Evolutionary conservation across 176 grass and related monocot genomes (phyloP).

Genomic region (sorghum (Sorghum bicolor)): Sorghum_bicolor_NCBIv3 NC_012874.2:12002001-12002500

Average conservation of each 20-base stretch:
- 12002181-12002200: not conserved
- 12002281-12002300: not conserved
- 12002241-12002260: not conserved
- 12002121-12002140: no score
- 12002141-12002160: no score
- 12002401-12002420: constrained; percentile 97
- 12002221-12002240: not conserved
- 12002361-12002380: not conserved
- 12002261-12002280: not conserved
- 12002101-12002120: no score
- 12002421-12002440: constrained; percentile 95
- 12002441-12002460: constrained; percentile 61
- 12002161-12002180: not conserved
- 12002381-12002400: constrained; percentile 81
- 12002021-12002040: no score
- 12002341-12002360: not conserved
- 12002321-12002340: not conserved
- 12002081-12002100: no score
- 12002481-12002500: not conserved
- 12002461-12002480: not conserved
- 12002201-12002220: not conserved
- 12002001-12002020: no score
- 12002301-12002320: not conserved
- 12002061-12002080: no score
- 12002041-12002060: no score